phyloP scores from a whole-genome alignment of 495 filamentous ascomycete species.

The Lindgomyces ingoldianus region DNA sequence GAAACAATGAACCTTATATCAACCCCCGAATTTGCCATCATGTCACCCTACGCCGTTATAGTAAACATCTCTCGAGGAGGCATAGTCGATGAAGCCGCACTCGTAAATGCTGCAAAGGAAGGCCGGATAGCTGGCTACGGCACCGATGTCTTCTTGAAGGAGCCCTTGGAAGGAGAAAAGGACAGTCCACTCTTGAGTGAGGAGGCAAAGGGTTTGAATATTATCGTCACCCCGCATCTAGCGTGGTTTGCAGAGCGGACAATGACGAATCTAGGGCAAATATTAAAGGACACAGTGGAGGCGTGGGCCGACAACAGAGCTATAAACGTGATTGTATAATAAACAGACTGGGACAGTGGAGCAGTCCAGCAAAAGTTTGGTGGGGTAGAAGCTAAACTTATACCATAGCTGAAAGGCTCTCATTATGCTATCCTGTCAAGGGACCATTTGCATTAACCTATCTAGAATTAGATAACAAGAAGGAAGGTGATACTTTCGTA shows the following conservation, averaged over 20 bases:
- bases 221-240: constrained; percentile 40
- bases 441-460: too few relatives aligned
- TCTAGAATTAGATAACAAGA: too few relatives aligned
- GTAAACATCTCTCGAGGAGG: constrained; percentile 61
- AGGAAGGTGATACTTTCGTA: too few relatives aligned
- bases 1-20: constrained; percentile 53
- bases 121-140: constrained; percentile 54
- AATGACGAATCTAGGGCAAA: constrained; percentile 23
- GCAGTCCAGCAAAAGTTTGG: not conserved
- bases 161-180: constrained; percentile 50
- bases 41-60: constrained; percentile 53
- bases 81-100: constrained; percentile 56
- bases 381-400: not conserved
- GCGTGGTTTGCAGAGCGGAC: constrained; percentile 42
- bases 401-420: not conserved
- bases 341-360: not conserved
- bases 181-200: constrained; percentile 35
- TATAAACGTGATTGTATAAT: constrained; percentile 28
- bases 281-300: constrained; percentile 28
- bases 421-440: too few relatives aligned
- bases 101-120: constrained; percentile 52
- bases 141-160: constrained; percentile 56
- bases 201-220: constrained; percentile 36
- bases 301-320: constrained; percentile 22
- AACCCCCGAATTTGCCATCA: constrained; percentile 50